Evolutionary conservation across 225 moss, liverwort and hornwort genomes (phyloP).

Genomic region (Sphagnum tenellum): DNA sequence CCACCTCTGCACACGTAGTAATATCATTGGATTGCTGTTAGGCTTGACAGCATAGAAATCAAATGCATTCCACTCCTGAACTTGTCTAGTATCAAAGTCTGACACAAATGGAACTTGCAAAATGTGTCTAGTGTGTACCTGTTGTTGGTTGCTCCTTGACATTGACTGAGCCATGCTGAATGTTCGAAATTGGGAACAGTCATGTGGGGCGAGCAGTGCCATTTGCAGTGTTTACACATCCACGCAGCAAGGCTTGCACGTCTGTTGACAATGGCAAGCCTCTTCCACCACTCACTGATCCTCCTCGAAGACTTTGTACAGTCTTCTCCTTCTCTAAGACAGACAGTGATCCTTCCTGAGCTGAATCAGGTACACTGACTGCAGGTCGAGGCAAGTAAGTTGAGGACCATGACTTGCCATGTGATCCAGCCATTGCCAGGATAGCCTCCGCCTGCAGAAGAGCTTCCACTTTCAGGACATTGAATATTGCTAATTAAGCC

Average conservation of each 20-base stretch:
- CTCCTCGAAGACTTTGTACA: constrained; percentile 19
- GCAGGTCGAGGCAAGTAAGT: constrained; percentile 38
- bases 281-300: constrained; percentile 18
- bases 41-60: too few species aligned
- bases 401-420: constrained; percentile 57
- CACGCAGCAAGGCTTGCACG: constrained; percentile 40
- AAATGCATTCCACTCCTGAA: too few species aligned
- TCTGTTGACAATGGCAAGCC: constrained; percentile 27
- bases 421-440: constrained; percentile 43
- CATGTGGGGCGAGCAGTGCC: constrained; percentile 10
- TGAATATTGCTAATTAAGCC: background rate
- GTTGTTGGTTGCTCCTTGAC: background rate
- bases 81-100: too few species aligned
- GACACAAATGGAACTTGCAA: too few species aligned
- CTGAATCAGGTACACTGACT: constrained; percentile 25
- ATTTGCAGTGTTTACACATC: constrained; percentile 31
- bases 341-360: constrained; percentile 33
- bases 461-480: background rate
- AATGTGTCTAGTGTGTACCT: background rate
- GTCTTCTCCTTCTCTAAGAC: constrained; percentile 30
- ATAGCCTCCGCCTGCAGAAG: constrained; percentile 30
- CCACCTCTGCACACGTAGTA: too few species aligned
- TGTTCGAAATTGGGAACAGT: background rate
- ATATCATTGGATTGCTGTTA: too few species aligned
- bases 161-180: background rate